Evolutionary conservation across 202 grass and related monocot species (phyloP).

Genomic region (Dendrocalamus latiflorus): DNA sequence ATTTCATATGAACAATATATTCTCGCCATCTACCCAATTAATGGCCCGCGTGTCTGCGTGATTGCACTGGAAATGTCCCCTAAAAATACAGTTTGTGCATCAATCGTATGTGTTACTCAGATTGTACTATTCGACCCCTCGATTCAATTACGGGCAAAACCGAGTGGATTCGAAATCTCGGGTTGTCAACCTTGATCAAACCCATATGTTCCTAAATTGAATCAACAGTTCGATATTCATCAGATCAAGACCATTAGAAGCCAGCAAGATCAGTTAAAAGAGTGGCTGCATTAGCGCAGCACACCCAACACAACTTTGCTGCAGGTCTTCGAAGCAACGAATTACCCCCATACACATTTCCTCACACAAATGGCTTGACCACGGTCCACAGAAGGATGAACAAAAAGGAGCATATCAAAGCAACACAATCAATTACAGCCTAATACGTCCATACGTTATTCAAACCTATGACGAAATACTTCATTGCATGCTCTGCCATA

Average conservation of each 20-base stretch:
- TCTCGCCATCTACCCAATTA: neutral
- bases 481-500: conserved; percentile 34
- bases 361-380: neutral
- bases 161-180: neutral
- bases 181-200: no score
- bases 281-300: neutral
- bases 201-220: neutral
- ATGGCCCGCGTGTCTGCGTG: neutral
- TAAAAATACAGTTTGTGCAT: neutral
- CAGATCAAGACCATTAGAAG: neutral
- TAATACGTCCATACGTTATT: conserved; percentile 25
- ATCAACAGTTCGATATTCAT: neutral
- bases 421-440: neutral
- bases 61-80: neutral
- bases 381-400: neutral
- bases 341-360: neutral
- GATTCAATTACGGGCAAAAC: neutral
- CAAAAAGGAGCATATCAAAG: neutral
- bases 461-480: conserved; percentile 19
- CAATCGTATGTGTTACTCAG: neutral
- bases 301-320: neutral
- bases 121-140: neutral
- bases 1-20: neutral
- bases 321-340: neutral
- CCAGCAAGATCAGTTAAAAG: neutral